Evolutionary conservation across 73 alveolate genomes (phyloP).

Genomic region (Durusdinium trenchii): DNA sequence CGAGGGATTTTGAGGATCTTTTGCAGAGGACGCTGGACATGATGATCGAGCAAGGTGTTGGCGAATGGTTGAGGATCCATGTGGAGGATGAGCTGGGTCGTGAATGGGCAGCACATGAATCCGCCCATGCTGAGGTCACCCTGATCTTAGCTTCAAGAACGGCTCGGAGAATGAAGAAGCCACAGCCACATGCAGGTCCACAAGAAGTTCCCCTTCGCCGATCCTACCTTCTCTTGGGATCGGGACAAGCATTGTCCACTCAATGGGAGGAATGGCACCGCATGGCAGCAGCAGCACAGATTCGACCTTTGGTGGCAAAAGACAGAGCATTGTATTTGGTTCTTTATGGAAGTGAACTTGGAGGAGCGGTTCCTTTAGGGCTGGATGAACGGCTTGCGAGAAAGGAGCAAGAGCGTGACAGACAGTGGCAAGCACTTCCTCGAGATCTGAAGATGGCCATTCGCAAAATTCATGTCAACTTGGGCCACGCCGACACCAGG

Average conservation of each 20-base stretch:
- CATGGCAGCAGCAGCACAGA: background rate
- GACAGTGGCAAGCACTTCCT: constrained; percentile 22
- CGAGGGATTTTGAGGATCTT: background rate
- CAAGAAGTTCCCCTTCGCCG: background rate
- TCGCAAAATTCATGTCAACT: background rate
- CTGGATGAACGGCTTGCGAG: background rate
- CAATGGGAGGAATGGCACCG: constrained; percentile 48
- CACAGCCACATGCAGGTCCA: constrained; percentile 11
- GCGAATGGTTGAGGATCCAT: background rate
- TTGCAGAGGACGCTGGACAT: background rate
- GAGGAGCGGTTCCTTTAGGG: background rate
- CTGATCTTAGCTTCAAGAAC: background rate
- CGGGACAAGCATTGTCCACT: background rate
- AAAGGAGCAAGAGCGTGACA: background rate
- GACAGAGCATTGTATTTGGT: background rate
- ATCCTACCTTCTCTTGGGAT: background rate
- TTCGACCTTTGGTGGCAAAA: background rate
- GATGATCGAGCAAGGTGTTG: background rate
- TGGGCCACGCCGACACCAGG: background rate
- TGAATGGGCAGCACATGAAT: background rate
- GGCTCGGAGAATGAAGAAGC: constrained; percentile 20
- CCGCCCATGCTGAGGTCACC: background rate
- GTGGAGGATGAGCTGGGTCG: background rate
- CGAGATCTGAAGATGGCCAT: constrained; percentile 22
- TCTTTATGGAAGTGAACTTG: constrained; percentile 45